Percentiles rank a stretch among this genome's conserved stretches.
These are phyloP conservation scores for Phtheirospermum japonicum DNA, from an alignment of 257 asterid species.

Conservation along the genomic window DNA sequence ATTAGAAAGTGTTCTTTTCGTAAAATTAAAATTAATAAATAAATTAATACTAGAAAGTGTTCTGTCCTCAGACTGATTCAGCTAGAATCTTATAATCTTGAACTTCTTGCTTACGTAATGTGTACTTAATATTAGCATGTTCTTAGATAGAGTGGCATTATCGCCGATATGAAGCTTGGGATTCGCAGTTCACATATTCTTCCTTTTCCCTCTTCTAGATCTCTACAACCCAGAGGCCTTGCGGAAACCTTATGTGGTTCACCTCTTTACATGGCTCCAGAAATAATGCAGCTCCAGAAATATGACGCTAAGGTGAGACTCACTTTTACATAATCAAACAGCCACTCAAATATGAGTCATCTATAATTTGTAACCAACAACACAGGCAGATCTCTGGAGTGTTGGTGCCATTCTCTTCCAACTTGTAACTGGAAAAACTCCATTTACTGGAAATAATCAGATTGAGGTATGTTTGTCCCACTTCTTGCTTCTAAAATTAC, in stretches of 20 bases:
- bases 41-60: background rate
- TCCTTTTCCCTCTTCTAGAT: constrained; percentile 47
- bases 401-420: constrained; percentile 88
- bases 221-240: constrained; percentile 69
- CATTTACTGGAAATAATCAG: constrained; percentile 72
- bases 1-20: too few relatives aligned
- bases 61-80: background rate
- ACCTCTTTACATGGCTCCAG: constrained; percentile 97
- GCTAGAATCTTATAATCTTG: background rate
- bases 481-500: constrained; percentile 13
- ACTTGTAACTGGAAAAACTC: constrained; percentile 82
- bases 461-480: constrained; percentile 48
- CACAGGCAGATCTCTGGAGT: constrained; percentile 98
- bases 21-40: too few relatives aligned
- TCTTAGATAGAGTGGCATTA: constrained; percentile 12
- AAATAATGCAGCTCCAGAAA: constrained; percentile 79
- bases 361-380: constrained; percentile 36
- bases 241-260: constrained; percentile 95
- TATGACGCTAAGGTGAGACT: constrained; percentile 87
- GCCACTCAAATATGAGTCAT: constrained; percentile 21
- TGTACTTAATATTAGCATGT: constrained; percentile 15
- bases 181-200: constrained; percentile 15
- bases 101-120: background rate
- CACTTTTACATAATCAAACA: constrained; percentile 16
- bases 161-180: constrained; percentile 11